A percentile compares a stretch with the other conserved stretches of the same genome.
Evolutionary conservation across 352 stramenopile species (phyloP).

Genomic region (Globisporangium nagaii): DNA sequence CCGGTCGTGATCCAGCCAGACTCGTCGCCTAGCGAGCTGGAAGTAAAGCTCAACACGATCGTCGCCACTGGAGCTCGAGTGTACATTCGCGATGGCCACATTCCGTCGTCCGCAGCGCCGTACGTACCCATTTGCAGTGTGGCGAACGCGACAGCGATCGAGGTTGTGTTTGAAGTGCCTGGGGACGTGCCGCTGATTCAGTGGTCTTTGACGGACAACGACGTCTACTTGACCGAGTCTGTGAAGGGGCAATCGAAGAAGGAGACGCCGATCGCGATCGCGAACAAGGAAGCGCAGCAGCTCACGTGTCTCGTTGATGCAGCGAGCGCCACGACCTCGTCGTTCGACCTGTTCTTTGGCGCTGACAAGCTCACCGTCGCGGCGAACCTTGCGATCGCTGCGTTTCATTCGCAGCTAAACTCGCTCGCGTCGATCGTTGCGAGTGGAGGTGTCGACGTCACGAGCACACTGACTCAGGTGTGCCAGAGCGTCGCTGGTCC

Average conservation of each 20-base stretch:
- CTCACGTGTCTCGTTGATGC: constrained; percentile 45
- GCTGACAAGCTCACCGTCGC: constrained; percentile 26
- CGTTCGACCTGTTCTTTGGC: constrained; percentile 53
- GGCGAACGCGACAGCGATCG: constrained; percentile 22
- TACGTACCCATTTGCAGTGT: constrained; percentile 65
- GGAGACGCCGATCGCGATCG: constrained; percentile 32
- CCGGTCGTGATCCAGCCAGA: constrained; percentile 28
- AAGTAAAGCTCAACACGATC: constrained; percentile 47
- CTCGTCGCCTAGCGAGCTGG: constrained; percentile 42
- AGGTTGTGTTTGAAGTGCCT: constrained; percentile 65
- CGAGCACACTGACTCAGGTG: constrained; percentile 25
- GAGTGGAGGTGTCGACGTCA: constrained; percentile 46
- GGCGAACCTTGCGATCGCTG: constrained; percentile 22
- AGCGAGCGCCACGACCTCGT: constrained; percentile 16
- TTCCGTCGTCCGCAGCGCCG: constrained; percentile 14
- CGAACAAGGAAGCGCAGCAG: constrained; percentile 55
- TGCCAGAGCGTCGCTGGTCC: constrained; percentile 22
- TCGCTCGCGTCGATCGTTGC: constrained; percentile 25
- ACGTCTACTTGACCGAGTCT: constrained; percentile 54
- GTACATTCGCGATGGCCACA: constrained; percentile 22
- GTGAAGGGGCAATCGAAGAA: constrained; percentile 38
- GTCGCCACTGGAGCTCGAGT: constrained; percentile 38
- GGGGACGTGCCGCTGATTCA: constrained; percentile 36
- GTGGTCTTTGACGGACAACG: constrained; percentile 52
- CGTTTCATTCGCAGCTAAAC: constrained; percentile 53